Percentiles rank a stretch among this genome's conserved stretches.
Evolutionary conservation across 2,329 filamentous ascomycete species (phyloP).

Genomic region (Huntiella abstrusa): DNA sequence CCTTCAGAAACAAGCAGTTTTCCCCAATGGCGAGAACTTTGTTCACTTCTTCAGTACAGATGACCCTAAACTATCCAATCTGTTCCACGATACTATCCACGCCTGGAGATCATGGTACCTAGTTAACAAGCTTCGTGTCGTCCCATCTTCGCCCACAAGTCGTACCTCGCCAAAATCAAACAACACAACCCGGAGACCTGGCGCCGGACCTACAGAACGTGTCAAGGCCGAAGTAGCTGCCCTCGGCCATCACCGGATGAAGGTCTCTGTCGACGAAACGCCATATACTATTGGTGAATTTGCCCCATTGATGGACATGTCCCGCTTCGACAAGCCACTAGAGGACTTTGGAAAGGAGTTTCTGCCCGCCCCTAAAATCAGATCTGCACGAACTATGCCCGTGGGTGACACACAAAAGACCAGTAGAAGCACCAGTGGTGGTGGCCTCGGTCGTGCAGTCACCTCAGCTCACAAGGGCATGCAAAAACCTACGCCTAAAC

Average conservation of each 20-base stretch:
- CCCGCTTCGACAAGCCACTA: slow-evolving; percentile 34
- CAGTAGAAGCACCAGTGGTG: too few relatives aligned
- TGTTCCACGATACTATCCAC: slow-evolving; percentile 55
- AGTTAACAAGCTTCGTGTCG: slow-evolving; percentile 41
- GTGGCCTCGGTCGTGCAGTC: too few relatives aligned
- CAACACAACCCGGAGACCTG: background rate
- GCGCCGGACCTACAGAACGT: background rate
- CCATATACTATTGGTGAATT: slow-evolving; percentile 49
- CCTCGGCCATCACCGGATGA: slow-evolving; percentile 19
- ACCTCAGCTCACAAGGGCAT: too few relatives aligned
- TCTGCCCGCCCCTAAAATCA: slow-evolving; percentile 12
- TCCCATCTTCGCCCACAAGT: slow-evolving; percentile 20
- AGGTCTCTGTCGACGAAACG: slow-evolving; percentile 27
- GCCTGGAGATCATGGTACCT: slow-evolving; percentile 85
- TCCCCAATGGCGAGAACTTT: slow-evolving; percentile 65
- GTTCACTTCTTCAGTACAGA: slow-evolving; percentile 83
- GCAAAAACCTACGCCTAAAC: background rate
- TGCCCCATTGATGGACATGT: slow-evolving; percentile 46
- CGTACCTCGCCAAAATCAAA: slow-evolving; percentile 7
- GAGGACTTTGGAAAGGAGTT: slow-evolving; percentile 31
- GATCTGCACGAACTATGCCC: background rate
- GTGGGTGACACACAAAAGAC: too few relatives aligned
- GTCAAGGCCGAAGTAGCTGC: slow-evolving; percentile 4
- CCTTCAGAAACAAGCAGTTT: slow-evolving; percentile 73
- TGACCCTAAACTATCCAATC: slow-evolving; percentile 44